Conservation (phyloP, 108 stramenopile genomes). For the Fragilariopsis cylindrus region DNA sequence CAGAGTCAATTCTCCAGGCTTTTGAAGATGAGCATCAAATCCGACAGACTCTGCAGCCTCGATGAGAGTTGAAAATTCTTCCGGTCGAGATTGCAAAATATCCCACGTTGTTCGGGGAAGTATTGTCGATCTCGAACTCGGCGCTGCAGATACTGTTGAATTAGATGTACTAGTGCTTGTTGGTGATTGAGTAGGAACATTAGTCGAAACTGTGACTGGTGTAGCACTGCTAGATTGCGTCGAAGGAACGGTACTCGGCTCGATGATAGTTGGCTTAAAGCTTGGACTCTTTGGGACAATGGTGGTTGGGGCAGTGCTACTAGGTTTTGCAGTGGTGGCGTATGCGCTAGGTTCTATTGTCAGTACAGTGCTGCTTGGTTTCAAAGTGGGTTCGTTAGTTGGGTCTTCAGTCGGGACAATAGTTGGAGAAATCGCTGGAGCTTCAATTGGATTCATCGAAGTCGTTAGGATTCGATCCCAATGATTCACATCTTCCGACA, state of each 20-base stretch:
- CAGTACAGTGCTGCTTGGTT: background rate
- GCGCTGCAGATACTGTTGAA: background rate
- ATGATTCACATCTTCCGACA: constrained; percentile 3
- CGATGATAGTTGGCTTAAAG: too few species aligned
- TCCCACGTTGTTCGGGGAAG: background rate
- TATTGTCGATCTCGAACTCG: too few species aligned
- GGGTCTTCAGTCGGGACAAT: background rate
- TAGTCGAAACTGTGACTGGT: background rate
- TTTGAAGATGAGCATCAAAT: background rate
- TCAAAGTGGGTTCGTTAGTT: too few species aligned
- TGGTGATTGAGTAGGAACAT: background rate
- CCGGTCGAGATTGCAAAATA: background rate
- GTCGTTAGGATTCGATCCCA: background rate
- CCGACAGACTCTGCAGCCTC: background rate
- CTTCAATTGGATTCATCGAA: background rate
- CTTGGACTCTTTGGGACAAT: background rate
- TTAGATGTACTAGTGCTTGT: background rate
- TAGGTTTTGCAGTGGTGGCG: background rate
- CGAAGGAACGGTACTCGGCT: background rate
- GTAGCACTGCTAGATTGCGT: background rate
- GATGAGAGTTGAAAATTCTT: constrained; percentile 4
- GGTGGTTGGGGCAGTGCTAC: background rate
- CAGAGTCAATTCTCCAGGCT: background rate
- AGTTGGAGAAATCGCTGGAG: background rate
- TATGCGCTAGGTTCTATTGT: background rate